Percentiles rank a stretch among this genome's conserved stretches.
These are phyloP conservation scores for Echites panduratus DNA, from an alignment of 257 asterid species.

Conservation along the genomic window DNA sequence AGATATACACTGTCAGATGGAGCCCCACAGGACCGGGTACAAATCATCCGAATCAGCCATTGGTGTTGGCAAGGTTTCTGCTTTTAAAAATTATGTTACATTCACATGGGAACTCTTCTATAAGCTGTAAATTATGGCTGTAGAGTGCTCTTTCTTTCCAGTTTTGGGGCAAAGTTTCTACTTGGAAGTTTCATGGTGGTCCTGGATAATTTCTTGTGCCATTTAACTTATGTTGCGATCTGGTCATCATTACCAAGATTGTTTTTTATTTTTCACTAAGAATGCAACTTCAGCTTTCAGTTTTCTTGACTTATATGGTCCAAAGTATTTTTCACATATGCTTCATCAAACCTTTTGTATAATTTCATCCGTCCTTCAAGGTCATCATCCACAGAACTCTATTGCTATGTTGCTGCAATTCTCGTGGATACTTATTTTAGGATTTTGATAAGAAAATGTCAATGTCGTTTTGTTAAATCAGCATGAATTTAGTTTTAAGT, in stretches of 20 bases:
- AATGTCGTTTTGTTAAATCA: background rate
- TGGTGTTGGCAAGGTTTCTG: conserved; percentile 28
- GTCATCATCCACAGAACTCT: background rate
- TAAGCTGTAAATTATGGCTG: background rate
- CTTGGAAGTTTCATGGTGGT: background rate
- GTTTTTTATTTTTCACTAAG: background rate
- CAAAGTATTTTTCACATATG: background rate
- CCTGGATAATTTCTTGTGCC: background rate
- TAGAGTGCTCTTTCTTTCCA: background rate
- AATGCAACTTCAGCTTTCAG: background rate
- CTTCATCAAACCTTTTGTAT: background rate
- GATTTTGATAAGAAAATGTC: too few relatives aligned
- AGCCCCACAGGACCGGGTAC: conserved; percentile 34
- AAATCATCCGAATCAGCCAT: conserved; percentile 21
- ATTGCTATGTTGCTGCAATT: background rate
- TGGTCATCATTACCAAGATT: background rate
- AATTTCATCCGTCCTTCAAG: background rate
- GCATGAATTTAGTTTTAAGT: background rate
- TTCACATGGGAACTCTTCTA: background rate
- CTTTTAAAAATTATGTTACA: background rate
- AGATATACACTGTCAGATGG: conserved; percentile 32
- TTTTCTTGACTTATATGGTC: background rate
- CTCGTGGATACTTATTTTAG: background rate
- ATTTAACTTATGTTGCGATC: background rate
- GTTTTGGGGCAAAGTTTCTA: background rate